Evolutionary conservation across 192 early-diverging fungal genomes (phyloP).

Genomic region (Phycomyces blakesleeanus): DNA sequence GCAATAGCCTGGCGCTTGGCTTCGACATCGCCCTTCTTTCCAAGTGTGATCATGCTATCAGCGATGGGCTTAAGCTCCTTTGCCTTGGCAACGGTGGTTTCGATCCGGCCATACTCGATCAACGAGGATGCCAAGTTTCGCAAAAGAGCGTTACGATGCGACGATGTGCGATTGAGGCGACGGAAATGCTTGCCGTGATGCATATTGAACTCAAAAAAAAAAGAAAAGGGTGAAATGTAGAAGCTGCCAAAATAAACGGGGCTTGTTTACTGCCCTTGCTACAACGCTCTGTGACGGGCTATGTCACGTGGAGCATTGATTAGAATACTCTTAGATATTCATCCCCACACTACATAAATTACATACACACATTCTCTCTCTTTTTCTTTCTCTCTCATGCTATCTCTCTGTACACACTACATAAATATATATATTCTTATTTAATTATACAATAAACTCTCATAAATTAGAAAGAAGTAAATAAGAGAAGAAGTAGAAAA

Average conservation of each 20-base stretch:
- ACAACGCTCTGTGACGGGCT: not conserved
- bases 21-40: slow-evolving; percentile 66
- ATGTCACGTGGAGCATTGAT: not conserved
- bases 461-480: not conserved
- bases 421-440: no score
- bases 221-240: not conserved
- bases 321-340: no score
- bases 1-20: slow-evolving; percentile 56
- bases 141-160: slow-evolving; percentile 73
- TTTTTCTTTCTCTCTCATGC: no score
- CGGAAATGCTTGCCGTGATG: slow-evolving; percentile 55
- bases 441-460: no score
- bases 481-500: not conserved
- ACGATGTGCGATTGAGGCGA: slow-evolving; percentile 59
- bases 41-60: slow-evolving; percentile 85
- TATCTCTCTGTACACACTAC: no score
- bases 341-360: no score
- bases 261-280: not conserved
- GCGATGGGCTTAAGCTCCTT: slow-evolving; percentile 81
- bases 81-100: slow-evolving; percentile 92
- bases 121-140: slow-evolving; percentile 82
- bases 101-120: slow-evolving; percentile 84
- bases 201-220: slow-evolving; percentile 35
- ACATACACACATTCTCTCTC: no score
- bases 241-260: not conserved